Evolutionary conservation across 202 grass and related monocot genomes (phyloP).

Genomic region (Brachypodium distachyon): DNA sequence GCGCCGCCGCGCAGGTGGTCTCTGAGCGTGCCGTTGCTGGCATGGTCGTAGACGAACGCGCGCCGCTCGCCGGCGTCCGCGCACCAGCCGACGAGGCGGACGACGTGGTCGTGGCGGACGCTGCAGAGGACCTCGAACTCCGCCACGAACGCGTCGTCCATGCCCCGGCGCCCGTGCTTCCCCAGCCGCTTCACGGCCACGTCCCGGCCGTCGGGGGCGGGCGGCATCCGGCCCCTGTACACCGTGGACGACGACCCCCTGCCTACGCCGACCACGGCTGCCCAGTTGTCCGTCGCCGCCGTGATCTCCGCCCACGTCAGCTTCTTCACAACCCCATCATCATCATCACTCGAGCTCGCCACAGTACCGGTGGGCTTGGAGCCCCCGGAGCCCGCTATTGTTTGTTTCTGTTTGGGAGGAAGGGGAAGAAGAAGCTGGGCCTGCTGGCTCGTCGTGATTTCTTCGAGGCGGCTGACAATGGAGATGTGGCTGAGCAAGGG

Average conservation of each 20-base stretch:
- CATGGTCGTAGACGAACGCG: neutral
- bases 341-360: no score
- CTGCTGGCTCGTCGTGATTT: no score
- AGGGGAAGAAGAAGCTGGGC: no score
- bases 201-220: neutral
- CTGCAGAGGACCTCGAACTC: neutral
- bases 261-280: neutral
- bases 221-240: neutral
- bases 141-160: neutral
- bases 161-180: neutral
- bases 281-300: neutral
- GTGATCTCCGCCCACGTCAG: neutral
- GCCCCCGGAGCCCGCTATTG: neutral
- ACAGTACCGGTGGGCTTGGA: no score
- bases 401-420: neutral
- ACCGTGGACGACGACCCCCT: no score
- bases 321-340: no score
- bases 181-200: neutral
- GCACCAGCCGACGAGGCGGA: neutral
- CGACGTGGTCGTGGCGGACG: neutral
- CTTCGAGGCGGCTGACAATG: neutral
- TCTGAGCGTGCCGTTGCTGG: neutral
- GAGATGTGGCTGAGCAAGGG: neutral
- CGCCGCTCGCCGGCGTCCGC: neutral
- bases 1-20: neutral